These are phyloP conservation scores for Platismatia glauca DNA, from an alignment of 495 filamentous ascomycete genomes.

Conservation along the genomic window DNA sequence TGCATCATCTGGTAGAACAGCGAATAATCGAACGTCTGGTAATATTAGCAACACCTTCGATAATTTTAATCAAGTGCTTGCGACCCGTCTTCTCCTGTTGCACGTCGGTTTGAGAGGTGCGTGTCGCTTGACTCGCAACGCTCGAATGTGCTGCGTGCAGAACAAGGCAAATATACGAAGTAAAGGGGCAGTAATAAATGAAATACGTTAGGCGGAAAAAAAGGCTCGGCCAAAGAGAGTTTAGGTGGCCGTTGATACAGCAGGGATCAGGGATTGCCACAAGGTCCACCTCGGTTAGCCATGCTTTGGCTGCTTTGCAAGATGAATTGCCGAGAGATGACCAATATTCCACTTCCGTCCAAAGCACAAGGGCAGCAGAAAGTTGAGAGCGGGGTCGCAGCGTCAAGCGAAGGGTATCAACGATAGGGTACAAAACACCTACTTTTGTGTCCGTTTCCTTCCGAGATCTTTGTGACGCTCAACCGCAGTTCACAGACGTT, in stretches of 20 bases:
- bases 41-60: not conserved
- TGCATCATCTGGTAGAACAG: not conserved
- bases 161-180: not conserved
- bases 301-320: not conserved
- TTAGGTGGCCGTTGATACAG: not conserved
- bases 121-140: not conserved
- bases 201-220: not conserved
- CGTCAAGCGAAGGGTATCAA: not conserved
- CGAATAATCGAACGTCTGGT: conserved; percentile 1
- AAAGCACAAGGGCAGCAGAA: not conserved
- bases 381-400: not conserved
- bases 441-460: not conserved
- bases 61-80: not conserved
- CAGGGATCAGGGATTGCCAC: not conserved
- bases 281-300: not conserved
- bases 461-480: not conserved
- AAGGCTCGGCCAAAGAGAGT: not conserved
- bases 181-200: not conserved
- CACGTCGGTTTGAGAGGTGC: not conserved
- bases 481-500: not conserved
- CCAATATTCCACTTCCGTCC: not conserved
- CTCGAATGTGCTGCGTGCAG: too few species aligned
- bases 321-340: not conserved
- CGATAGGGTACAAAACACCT: not conserved
- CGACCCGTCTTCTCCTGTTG: not conserved